phyloP scores from a whole-genome alignment of 129 eudicot genomes.

The Gnaphalium uliginosum region DNA sequence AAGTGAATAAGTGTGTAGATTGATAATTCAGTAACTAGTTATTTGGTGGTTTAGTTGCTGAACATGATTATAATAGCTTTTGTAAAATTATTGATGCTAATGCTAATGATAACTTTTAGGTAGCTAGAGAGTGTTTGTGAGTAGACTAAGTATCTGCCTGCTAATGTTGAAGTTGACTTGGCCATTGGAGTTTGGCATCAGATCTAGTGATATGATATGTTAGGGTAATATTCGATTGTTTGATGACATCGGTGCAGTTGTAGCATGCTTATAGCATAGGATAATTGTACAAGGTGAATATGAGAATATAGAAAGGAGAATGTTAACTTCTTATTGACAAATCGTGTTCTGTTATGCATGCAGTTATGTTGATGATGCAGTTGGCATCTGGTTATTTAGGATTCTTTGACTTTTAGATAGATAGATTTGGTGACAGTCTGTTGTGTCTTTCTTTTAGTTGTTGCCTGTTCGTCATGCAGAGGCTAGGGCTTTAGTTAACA shows the following conservation, averaged over 20 bases:
- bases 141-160: not conserved
- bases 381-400: conserved; percentile 7
- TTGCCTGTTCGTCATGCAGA: not conserved
- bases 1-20: not conserved
- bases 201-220: conserved; percentile 8
- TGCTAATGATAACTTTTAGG: not conserved
- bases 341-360: conserved; percentile 11
- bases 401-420: conserved; percentile 8
- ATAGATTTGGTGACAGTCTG: not conserved
- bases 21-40: not conserved
- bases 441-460: not conserved
- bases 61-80: too few species aligned
- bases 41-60: too few species aligned
- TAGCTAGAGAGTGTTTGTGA: not conserved
- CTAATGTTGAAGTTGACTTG: conserved; percentile 18
- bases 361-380: conserved; percentile 2
- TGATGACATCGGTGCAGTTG: not conserved
- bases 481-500: conserved; percentile 16
- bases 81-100: not conserved
- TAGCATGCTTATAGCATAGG: not conserved
- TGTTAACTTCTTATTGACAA: conserved; percentile 2
- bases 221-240: conserved; percentile 10
- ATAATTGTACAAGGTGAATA: too few species aligned
- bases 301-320: not conserved
- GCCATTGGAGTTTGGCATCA: conserved; percentile 21